Evolutionary conservation across 2,329 filamentous ascomycete species (phyloP).

Genomic region (Colletotrichum paranaense): DNA sequence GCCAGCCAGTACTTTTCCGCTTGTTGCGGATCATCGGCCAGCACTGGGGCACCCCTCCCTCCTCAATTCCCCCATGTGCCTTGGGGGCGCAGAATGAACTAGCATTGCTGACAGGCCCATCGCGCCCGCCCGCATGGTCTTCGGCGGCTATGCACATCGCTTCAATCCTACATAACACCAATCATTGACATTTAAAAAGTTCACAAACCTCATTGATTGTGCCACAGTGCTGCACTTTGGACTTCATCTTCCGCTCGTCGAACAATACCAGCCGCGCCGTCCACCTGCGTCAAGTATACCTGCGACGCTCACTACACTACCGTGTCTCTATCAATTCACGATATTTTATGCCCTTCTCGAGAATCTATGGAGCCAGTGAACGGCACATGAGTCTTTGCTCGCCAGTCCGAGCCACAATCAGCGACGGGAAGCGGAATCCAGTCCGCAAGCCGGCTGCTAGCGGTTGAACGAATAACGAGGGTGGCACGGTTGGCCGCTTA

Average conservation of each 20-base stretch:
- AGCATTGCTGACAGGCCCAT: constrained; percentile 20
- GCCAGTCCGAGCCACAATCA: constrained; percentile 8
- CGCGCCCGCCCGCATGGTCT: constrained; percentile 26
- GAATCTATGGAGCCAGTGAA: background rate
- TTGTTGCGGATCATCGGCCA: constrained; percentile 22
- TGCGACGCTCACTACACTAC: background rate
- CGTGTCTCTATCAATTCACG: background rate
- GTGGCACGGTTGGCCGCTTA: constrained; percentile 26
- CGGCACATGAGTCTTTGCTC: background rate
- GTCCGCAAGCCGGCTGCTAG: constrained; percentile 9
- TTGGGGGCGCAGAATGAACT: constrained; percentile 6
- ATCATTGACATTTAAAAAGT: constrained; percentile 2
- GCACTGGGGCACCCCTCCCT: constrained; percentile 6
- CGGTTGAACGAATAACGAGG: constrained; percentile 20
- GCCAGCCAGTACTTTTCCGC: constrained; percentile 10
- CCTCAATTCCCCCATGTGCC: background rate
- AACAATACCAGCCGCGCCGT: background rate
- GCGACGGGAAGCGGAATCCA: constrained; percentile 23
- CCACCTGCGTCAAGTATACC: background rate
- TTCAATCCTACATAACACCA: constrained; percentile 33
- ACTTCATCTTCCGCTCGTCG: background rate
- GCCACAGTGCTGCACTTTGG: background rate
- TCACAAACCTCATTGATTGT: constrained; percentile 18
- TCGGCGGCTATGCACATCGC: constrained; percentile 36
- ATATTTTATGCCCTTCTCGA: background rate